Percentiles rank a stretch among this genome's conserved stretches.
Conservation (phyloP, 805 yeast species). For the Cyberlindnera bimundalis region DNA sequence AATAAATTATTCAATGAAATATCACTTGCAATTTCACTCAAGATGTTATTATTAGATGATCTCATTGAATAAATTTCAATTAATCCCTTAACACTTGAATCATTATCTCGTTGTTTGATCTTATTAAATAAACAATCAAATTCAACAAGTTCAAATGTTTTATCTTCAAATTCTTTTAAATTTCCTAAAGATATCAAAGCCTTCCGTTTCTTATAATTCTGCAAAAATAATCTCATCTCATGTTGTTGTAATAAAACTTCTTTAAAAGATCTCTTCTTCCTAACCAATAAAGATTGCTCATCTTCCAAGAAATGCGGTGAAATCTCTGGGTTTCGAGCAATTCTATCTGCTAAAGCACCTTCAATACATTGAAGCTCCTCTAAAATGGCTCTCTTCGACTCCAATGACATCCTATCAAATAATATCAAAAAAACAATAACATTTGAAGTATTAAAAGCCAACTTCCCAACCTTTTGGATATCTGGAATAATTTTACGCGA, state of each 20-base stretch:
- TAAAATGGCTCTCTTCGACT: conserved; percentile 35
- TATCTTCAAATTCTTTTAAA: conserved; percentile 21
- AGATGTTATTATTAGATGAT: conserved; percentile 27
- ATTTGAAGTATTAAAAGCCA: too few species aligned
- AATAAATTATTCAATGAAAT: conserved; percentile 49
- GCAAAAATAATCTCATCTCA: conserved; percentile 54
- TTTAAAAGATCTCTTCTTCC: conserved; percentile 37
- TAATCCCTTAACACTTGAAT: conserved; percentile 25
- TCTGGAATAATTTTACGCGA: too few species aligned
- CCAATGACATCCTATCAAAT: conserved; percentile 33
- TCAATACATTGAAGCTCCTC: conserved; percentile 77
- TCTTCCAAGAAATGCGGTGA: conserved; percentile 33
- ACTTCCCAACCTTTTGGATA: too few species aligned
- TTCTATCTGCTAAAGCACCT: conserved; percentile 56
- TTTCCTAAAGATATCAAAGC: neutral
- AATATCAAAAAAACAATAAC: too few species aligned
- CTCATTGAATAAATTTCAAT: conserved; percentile 20
- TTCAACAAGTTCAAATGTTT: conserved; percentile 29
- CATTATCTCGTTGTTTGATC: conserved; percentile 31
- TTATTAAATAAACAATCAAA: conserved; percentile 37
- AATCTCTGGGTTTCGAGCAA: conserved; percentile 58
- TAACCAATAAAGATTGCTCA: conserved; percentile 32
- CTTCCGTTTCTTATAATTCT: conserved; percentile 36
- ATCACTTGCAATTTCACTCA: conserved; percentile 49
- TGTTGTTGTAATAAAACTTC: conserved; percentile 61